Evolutionary conservation across 140 eudicot species (phyloP), one percentile per base, ranked within the genome.

Genomic region (Ambrosia hybrid): DNA sequence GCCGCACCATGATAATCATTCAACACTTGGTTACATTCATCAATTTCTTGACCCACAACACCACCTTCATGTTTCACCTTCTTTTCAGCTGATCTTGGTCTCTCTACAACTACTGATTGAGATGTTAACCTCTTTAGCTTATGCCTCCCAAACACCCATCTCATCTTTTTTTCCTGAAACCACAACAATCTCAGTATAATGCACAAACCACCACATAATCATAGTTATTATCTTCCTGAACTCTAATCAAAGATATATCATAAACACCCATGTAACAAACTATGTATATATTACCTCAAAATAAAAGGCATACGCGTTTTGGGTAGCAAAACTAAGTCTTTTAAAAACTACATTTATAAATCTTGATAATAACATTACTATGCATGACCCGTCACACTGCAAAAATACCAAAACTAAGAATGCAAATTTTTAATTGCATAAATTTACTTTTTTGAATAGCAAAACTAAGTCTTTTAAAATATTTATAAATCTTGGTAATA

Each of bases 61-160:
- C 33, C 53, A 48, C 17, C 65, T 48, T 51, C 78, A 74, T 55
- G 71, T 67, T 43, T 63, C 12, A 51, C 80, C n/a, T 60, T 72
- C 62, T 67, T 57, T 17, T 78, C 88, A 74, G 57, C 81, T 39
- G 76, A 59, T 37, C 51, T 58, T 67, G 69, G 72, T 43, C 67
- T 74, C 41, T 79, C 89, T 58, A 59, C 45, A 38, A 78, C 58
- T 64, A 78, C 75, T n/a, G 91, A 57, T 73, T 80, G 78, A 0
- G 90, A 82, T 3, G 91, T 56, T 66, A 83, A 57, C 26, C 86
- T 74, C 64, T 76, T 90, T 43, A 76, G 65, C 75, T 75, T 83
- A 4, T 67, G 78, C 80, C 70, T 79, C 71, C 89, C 82, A 21
- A 79, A 78, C n/a, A 81, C 73, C 91, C 95, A 83, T 82, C 73